Evolutionary conservation across 1,284 basidiomycete species (phyloP), one percentile per base, ranked within the genome.

Genomic region (Cutaneotrichosporon cutaneum): DNA sequence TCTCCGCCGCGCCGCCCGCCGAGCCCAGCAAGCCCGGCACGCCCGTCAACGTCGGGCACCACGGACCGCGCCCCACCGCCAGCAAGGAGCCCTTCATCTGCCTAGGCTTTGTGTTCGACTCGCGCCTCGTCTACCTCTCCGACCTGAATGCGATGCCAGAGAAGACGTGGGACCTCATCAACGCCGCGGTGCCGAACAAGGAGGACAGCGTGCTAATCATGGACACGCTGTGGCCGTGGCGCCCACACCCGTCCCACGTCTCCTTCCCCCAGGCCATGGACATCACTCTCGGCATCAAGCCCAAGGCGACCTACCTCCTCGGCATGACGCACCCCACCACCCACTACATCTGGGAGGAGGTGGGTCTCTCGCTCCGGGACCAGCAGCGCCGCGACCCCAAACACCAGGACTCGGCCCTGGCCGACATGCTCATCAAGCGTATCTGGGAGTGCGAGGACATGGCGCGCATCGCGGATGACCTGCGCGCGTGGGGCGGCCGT

Each of bases 311-410:
- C n/a, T 77, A 74, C 56, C 58, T 78, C 24, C 63, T 78, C 14
- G 80, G 78, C 21, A 75, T 76, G 54, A 72, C 77, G 1, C 80
- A 81, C 61, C 78, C 78, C 4, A 71, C 72, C 13, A 71, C 76
- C 14, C 79, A 81, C 63, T 75, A 66, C 51, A 73, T 76, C 68
- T 80, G 79, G 78, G 69, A 73, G 50, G 75, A 75, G 52, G 61
- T 79, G 2, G 76, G 77, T 14, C 54, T 60, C 1, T 68, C 65
- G 3, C 54, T 77, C 21, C 53, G 61, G 10, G 63, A 62, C 27
- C 56, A 58, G 24, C 59, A 61, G 7, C 52, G 48, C 4, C 14
- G 35, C 14, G 57, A 62, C 11, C 47, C 52, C 11, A 26, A 48
- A n/a, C 56, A 63, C 44, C 16, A 59, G 11, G 63, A 65, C 36